These are phyloP conservation scores for Beauveria sp. DNA, from an alignment of 2,329 filamentous ascomycete species.

Conservation along the genomic window DNA sequence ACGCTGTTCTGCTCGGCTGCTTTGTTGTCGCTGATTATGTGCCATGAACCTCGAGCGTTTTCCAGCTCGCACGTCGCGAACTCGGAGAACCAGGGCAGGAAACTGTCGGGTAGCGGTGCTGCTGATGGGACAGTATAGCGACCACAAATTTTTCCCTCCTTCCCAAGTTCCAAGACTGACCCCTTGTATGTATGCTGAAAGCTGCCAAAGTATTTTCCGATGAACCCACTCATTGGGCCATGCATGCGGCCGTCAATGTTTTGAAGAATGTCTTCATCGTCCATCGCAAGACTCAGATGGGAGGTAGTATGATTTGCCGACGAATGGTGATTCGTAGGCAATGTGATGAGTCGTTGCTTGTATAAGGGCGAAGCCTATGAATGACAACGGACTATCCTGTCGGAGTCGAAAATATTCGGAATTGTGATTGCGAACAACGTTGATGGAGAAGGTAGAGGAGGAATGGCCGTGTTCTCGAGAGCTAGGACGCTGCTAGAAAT, in stretches of 20 bases:
- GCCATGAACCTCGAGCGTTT: neutral
- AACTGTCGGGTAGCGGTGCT: slow-evolving; percentile 14
- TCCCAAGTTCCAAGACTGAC: neutral
- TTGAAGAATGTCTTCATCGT: neutral
- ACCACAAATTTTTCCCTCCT: neutral
- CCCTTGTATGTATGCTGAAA: neutral
- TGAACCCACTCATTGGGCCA: neutral
- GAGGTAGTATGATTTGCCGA: neutral
- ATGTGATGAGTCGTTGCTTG: neutral
- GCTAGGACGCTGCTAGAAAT: no score
- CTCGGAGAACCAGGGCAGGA: slow-evolving; percentile 15
- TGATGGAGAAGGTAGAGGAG: neutral
- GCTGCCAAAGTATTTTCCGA: neutral
- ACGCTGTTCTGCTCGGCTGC: neutral
- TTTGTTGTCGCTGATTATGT: neutral
- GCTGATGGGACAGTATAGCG: slow-evolving; percentile 12
- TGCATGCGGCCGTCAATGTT: neutral
- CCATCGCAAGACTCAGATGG: neutral
- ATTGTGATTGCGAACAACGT: neutral
- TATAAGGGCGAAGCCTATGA: neutral
- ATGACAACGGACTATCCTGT: neutral
- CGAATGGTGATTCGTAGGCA: neutral
- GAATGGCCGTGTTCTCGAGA: no score
- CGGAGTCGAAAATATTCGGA: neutral
- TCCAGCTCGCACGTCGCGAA: slow-evolving; percentile 12